phyloP scores from a whole-genome alignment of 495 filamentous ascomycete species.

The Aspergillus ellipticus region DNA sequence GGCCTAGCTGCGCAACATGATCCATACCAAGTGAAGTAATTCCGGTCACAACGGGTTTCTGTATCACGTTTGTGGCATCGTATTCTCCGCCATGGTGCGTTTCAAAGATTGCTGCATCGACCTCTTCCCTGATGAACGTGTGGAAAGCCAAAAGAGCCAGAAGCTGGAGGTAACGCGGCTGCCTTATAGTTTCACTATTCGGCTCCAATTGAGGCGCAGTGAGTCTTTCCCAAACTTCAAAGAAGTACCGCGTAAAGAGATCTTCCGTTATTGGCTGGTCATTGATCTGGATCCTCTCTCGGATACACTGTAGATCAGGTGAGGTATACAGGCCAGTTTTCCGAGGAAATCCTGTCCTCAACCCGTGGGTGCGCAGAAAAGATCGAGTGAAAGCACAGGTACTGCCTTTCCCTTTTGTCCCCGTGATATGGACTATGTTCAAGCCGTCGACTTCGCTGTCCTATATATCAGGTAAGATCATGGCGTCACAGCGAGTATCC shows the following conservation, averaged over 20 bases:
- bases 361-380: conserved; percentile 31
- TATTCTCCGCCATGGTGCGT: conserved; percentile 82
- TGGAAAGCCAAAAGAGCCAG: conserved; percentile 75
- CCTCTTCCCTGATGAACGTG: conserved; percentile 64
- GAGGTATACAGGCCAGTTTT: conserved; percentile 64
- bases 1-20: conserved; percentile 68
- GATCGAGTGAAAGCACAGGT: conserved; percentile 46
- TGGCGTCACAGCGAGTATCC: neutral
- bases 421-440: conserved; percentile 46
- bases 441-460: conserved; percentile 25
- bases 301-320: conserved; percentile 57
- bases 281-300: conserved; percentile 64
- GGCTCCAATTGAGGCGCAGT: conserved; percentile 14
- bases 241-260: conserved; percentile 60
- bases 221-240: conserved; percentile 61
- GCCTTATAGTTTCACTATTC: conserved; percentile 1
- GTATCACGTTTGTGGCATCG: conserved; percentile 78
- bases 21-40: conserved; percentile 79
- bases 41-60: conserved; percentile 59
- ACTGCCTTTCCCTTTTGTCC: conserved; percentile 52
- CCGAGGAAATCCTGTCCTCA: conserved; percentile 29
- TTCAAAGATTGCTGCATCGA: conserved; percentile 73
- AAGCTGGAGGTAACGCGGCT: conserved; percentile 59
- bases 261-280: conserved; percentile 44
- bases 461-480: conserved; percentile 11